These are phyloP conservation scores for Aureobasidium sp. DNA, from an alignment of 2,329 filamentous ascomycete species.

Conservation along the genomic window DNA sequence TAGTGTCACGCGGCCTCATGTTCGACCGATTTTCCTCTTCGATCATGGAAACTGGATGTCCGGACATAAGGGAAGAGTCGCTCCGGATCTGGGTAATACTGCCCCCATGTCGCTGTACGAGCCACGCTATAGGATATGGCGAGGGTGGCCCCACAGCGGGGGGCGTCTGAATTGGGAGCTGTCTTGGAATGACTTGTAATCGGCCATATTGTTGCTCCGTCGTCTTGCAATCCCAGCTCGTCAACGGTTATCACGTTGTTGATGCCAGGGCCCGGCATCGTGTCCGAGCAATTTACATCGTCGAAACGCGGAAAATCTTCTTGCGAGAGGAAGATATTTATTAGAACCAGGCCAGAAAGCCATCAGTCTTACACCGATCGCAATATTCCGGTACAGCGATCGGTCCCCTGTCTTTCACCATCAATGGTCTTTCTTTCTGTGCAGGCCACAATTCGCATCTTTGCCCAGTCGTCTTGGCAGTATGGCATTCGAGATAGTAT, in stretches of 20 bases:
- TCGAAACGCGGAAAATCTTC: not conserved
- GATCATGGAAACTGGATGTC: not conserved
- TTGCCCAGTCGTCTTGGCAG: not conserved
- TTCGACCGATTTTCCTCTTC: not conserved
- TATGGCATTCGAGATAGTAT: constrained; percentile 5
- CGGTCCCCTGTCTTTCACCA: not conserved
- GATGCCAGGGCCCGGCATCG: not conserved
- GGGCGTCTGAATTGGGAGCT: not conserved
- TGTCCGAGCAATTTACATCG: not conserved
- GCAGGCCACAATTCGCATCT: not conserved
- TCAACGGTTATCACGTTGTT: not conserved
- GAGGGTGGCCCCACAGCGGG: not conserved
- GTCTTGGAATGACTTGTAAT: not conserved
- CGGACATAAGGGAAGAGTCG: not conserved
- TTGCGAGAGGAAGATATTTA: too few species aligned
- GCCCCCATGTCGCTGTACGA: not conserved
- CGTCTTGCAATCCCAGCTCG: too few species aligned
- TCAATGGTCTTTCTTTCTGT: constrained; percentile 3
- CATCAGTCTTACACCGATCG: not conserved
- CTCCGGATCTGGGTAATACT: not conserved
- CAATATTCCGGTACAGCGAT: constrained; percentile 2
- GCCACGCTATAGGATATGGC: not conserved
- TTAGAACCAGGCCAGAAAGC: constrained; percentile 9
- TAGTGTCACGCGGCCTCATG: not conserved
- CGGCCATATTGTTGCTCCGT: constrained; percentile 4